Conservation (phyloP, 768 basidiomycete genomes). For the Suillus subaureus region DNA sequence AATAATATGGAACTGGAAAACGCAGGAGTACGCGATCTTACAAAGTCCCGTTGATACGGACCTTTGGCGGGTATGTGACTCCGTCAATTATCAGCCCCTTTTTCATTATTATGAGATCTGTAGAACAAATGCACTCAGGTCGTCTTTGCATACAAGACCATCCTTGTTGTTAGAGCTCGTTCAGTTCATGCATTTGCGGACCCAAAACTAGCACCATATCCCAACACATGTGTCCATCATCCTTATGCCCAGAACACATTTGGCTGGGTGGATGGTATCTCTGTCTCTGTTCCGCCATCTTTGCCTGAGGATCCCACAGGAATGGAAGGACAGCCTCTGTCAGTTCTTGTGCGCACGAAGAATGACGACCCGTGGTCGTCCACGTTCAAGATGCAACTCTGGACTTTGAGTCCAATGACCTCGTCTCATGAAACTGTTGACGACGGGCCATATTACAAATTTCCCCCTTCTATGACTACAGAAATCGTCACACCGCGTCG, state of each 20-base stretch:
- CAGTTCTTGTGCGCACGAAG: constrained; percentile 59
- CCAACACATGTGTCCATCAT: constrained; percentile 27
- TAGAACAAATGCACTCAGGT: constrained; percentile 57
- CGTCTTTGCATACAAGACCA: constrained; percentile 44
- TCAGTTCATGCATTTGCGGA: constrained; percentile 58
- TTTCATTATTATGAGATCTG: constrained; percentile 18
- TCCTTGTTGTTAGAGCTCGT: constrained; percentile 61
- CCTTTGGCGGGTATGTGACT: constrained; percentile 32
- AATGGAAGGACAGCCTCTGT: constrained; percentile 16
- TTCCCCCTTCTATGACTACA: constrained; percentile 48
- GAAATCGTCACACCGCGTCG: constrained; percentile 41
- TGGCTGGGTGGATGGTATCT: constrained; percentile 69
- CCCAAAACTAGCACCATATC: constrained; percentile 39
- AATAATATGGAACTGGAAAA: constrained; percentile 58
- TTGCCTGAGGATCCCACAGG: neutral
- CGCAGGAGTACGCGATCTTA: constrained; percentile 47
- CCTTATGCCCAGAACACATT: constrained; percentile 53
- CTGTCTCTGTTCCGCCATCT: constrained; percentile 32
- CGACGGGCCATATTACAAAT: constrained; percentile 36
- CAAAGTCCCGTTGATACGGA: constrained; percentile 36
- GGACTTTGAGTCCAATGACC: constrained; percentile 43
- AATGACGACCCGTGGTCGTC: constrained; percentile 64
- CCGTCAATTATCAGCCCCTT: neutral
- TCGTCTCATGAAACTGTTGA: constrained; percentile 8
- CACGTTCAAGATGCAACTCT: constrained; percentile 52